phyloP scores from a whole-genome alignment of 2,329 filamentous ascomycete species.

The Colletotrichum noveboracense region DNA sequence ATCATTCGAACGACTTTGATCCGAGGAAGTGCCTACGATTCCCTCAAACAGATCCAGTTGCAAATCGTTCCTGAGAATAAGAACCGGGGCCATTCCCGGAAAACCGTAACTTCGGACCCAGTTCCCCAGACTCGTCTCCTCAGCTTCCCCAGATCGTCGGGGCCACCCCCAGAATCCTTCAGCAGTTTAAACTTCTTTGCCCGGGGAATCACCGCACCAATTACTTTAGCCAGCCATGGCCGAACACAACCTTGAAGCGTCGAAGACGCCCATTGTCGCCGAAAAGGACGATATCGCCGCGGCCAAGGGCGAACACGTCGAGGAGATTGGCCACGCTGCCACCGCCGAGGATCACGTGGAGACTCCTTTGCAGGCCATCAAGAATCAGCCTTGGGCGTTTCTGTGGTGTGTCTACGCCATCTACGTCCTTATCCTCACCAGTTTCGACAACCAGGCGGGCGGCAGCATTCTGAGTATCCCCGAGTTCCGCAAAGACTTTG shows the following conservation, averaged over 20 bases:
- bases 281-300: conserved; percentile 16
- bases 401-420: conserved; percentile 44
- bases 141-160: conserved; percentile 5
- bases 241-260: conserved; percentile 6
- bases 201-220: not conserved
- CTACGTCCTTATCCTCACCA: conserved; percentile 43
- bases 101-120: not conserved
- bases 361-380: conserved; percentile 26
- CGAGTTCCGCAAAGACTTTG: conserved; percentile 50
- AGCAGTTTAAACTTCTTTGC: not conserved
- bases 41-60: not conserved
- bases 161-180: not conserved
- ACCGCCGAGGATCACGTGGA: conserved; percentile 1
- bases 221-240: not conserved
- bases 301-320: conserved; percentile 13
- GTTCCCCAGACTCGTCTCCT: conserved; percentile 2
- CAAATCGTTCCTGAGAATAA: not conserved
- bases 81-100: conserved; percentile 7
- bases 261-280: not conserved
- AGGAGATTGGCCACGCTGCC: conserved; percentile 3
- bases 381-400: conserved; percentile 29
- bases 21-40: conserved; percentile 14
- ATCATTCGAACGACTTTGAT: conserved; percentile 1
- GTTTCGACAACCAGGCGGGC: conserved; percentile 46
- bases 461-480: conserved; percentile 47